These are phyloP conservation scores for Clarireedia paspali DNA, from an alignment of 2,329 filamentous ascomycete species.

Conservation along the genomic window DNA sequence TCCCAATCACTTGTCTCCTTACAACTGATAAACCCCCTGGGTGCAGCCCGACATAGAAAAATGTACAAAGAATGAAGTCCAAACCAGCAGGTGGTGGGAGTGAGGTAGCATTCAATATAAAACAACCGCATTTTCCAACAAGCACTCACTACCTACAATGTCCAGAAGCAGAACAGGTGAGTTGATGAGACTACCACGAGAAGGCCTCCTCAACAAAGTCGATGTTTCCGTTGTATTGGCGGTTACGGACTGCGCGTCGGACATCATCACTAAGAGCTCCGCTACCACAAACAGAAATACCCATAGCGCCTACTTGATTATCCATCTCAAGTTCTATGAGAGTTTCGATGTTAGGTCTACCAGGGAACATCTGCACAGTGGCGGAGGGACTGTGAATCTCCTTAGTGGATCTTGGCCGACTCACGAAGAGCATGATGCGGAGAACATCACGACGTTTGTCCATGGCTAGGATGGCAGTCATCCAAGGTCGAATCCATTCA, in stretches of 20 bases:
- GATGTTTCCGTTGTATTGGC: slow-evolving; percentile 58
- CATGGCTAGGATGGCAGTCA: slow-evolving; percentile 73
- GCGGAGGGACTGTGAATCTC: slow-evolving; percentile 72
- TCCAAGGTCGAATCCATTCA: slow-evolving; percentile 78
- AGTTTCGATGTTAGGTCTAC: slow-evolving; percentile 65
- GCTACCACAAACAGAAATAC: slow-evolving; percentile 67
- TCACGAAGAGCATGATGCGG: slow-evolving; percentile 72
- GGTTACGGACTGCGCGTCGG: slow-evolving; percentile 54
- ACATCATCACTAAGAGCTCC: slow-evolving; percentile 71
- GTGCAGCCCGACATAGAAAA: background rate
- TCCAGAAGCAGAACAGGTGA: background rate
- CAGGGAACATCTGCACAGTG: slow-evolving; percentile 80
- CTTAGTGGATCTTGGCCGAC: slow-evolving; percentile 65
- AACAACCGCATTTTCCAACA: too few species aligned
- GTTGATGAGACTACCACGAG: slow-evolving; percentile 41
- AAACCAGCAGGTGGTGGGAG: too few species aligned
- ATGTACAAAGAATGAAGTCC: slow-evolving; percentile 11
- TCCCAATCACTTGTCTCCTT: too few species aligned
- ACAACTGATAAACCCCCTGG: background rate
- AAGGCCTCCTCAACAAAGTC: slow-evolving; percentile 79
- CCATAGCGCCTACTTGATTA: slow-evolving; percentile 65
- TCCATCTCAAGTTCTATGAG: slow-evolving; percentile 68
- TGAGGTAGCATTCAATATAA: too few species aligned
- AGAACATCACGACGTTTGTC: slow-evolving; percentile 65
- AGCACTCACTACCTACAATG: background rate